Evolutionary conservation across 2,329 filamentous ascomycete species (phyloP), one percentile per base, ranked within the genome.

Genomic region (Tolypocladium endophyticum): DNA sequence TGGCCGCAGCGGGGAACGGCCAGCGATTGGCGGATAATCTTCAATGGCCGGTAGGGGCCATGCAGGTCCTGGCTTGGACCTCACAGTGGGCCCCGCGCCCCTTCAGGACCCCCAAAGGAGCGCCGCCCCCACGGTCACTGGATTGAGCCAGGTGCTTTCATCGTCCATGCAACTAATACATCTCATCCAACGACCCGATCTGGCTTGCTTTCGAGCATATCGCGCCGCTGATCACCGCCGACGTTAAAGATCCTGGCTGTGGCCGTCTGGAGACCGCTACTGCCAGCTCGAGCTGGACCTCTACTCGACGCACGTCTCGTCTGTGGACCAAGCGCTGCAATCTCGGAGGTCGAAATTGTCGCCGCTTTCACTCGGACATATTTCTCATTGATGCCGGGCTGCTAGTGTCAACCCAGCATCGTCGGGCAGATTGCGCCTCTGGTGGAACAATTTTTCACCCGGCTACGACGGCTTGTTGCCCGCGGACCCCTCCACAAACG

Each of bases 1-100:
- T n/a, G n/a, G n/a, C 35, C 8, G 20, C 35, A 18, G 53, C 23
- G 30, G 52, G 50, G 45, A 30, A 41, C 47, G 50, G 1, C 12
- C 14, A 20, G 20, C 38, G 28, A 59, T 59, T 59, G 57, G 57
- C 57, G 57, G 57, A 59, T 28, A 59, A 59, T 59, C 50, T 59
- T 55, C 52, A 41, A 16, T n/a, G 20, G 56, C 30, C 20, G 57
- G 23, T 55, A 36, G 11, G 53, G 52, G 14, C 14, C 20, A 18
- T 18, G 5, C 5, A 50, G 47, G 45, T 16, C 7, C 28, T 20
- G 47, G 47, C 16, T 20, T 33, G 28, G 47, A 33, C 47, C 39
- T 33, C n/a, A 6, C 28, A 28, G 41, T 47, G 28, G 41, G 20
- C 41, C 43, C 20, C 39, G 4, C 36, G 38, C 9, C 45, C 25